Conservation (phyloP, 2,329 filamentous ascomycete species). For the Zymoseptoria passerinii region DNA sequence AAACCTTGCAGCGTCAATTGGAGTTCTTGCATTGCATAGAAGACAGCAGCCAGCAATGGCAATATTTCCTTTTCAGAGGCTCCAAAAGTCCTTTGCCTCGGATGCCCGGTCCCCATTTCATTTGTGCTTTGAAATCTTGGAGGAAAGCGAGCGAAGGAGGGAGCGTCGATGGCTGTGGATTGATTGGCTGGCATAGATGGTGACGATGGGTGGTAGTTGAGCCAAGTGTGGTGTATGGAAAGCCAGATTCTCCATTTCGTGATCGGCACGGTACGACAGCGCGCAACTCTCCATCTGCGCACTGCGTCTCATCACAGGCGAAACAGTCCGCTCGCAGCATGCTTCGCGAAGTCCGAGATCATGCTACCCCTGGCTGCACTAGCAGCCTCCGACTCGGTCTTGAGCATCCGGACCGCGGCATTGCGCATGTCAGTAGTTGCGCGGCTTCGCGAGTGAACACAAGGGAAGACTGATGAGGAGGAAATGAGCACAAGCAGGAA, state of each 20-base stretch:
- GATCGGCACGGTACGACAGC: background rate
- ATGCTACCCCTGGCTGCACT: background rate
- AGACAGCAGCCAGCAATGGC: slow-evolving; percentile 31
- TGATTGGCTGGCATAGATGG: background rate
- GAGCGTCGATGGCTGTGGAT: background rate
- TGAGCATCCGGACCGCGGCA: background rate
- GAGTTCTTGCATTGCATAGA: slow-evolving; percentile 15
- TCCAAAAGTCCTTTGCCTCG: background rate
- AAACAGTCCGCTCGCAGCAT: background rate
- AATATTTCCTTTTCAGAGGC: slow-evolving; percentile 2
- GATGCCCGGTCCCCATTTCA: background rate
- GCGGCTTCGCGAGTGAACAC: background rate
- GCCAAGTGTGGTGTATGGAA: background rate
- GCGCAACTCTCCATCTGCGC: background rate
- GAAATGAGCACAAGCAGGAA: background rate
- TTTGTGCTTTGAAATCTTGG: background rate
- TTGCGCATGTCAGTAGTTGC: background rate
- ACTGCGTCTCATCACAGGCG: background rate
- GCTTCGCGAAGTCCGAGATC: background rate
- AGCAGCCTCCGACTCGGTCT: background rate
- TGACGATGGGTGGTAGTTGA: background rate
- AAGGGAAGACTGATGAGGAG: background rate
- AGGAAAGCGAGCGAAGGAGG: background rate
- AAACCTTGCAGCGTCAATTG: slow-evolving; percentile 8
- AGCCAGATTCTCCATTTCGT: background rate